phyloP scores from a whole-genome alignment of 176 grass and related monocot genomes.

The Bothriochloa decipiens region DNA sequence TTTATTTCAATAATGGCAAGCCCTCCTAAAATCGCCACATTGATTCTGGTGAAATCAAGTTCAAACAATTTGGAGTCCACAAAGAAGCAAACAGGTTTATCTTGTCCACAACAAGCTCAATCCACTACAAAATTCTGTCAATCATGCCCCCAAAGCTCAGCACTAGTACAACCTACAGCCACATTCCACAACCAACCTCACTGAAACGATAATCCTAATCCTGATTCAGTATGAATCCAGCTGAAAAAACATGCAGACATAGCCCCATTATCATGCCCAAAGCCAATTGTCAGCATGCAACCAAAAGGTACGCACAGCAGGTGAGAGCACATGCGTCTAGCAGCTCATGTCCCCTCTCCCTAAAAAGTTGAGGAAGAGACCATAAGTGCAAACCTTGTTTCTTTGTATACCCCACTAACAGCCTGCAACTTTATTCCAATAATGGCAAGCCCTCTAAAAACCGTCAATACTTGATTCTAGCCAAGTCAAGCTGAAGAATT shows the following conservation, averaged over 20 bases:
- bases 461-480: background rate
- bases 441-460: background rate
- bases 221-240: background rate
- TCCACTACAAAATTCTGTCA: background rate
- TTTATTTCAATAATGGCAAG: background rate
- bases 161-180: background rate
- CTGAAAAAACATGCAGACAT: background rate
- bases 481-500: background rate
- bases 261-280: background rate
- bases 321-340: background rate
- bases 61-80: background rate
- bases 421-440: background rate
- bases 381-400: conserved; percentile 6
- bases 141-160: background rate
- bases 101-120: background rate
- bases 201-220: background rate
- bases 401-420: background rate
- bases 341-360: background rate
- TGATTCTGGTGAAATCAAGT: background rate
- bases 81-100: conserved; percentile 3
- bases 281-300: background rate
- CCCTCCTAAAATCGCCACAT: background rate
- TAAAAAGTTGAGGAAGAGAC: background rate
- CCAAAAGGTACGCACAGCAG: background rate
- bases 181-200: conserved; percentile 5